Base-by-base conservation (phyloP, 495 filamentous ascomycete genomes). In the Penicillium fimorum region DNA sequence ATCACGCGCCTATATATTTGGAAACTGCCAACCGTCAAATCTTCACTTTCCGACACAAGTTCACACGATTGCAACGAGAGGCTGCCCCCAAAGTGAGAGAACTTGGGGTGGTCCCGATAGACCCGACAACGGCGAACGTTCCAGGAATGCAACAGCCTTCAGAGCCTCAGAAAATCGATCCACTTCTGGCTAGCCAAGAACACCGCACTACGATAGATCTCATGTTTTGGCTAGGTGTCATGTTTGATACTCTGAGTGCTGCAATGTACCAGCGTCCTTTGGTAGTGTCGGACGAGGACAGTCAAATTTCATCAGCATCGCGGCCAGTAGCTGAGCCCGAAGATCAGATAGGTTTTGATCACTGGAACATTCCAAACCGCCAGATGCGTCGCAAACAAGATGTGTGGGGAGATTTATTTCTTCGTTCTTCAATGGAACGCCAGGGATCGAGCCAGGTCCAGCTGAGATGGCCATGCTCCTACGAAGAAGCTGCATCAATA, bases 191-290 rank as follows among this genome's bases (percentile, higher is more conserved):
- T n/a, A 66, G 53, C 22, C 20, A 52, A 11, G 71, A 70, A 20
- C 63, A 80, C 43, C 67, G 67, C 40, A 57, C 62, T 25, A 80
- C 77, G 0, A 59, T 79, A 6, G 65, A 69, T 44, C 68, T 76
- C 10, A 57, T 80, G n/a, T 76, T 70, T 48, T 80, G 77, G 77
- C 66, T 80, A 15, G 75, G 70, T 0, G 59, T 80, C n/a, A 80
- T 79, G 77, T 77, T 79, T 47, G 77, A 80, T 50, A 80, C 77
- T 1, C 53, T 77, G 17, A 75, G 72, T 22, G 67, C 77, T 12
- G 76, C 76, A n/a, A 78, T 79, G 67, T 63, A 75, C 50, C 68
- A 74, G 35, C 69, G 76, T 6, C 76, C 73, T 3, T 56, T 74
- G 4, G 73, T 76, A 13, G 70, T 80, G 5, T 71, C 76, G 7